phyloP scores from a whole-genome alignment of 345 rosid genomes.

The Lagerstroemia speciosa region DNA sequence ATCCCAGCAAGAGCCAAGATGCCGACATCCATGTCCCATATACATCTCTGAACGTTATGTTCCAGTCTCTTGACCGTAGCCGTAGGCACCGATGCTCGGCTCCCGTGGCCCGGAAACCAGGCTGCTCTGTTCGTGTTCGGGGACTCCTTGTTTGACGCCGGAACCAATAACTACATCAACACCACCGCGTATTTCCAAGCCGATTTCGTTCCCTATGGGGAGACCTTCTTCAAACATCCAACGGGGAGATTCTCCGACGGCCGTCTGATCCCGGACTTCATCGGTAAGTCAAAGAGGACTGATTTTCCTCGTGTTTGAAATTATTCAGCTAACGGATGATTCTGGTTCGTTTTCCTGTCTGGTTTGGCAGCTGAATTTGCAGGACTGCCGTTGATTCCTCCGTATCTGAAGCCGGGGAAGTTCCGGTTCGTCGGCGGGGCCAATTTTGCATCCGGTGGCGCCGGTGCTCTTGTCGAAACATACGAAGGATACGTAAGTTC shows the following conservation, averaged over 20 bases:
- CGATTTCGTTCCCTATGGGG: slow-evolving; percentile 23
- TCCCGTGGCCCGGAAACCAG: background rate
- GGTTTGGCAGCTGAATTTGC: slow-evolving; percentile 15
- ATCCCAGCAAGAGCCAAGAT: background rate
- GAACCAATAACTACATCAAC: slow-evolving; percentile 25
- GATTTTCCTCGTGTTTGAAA: background rate
- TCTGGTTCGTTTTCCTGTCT: background rate
- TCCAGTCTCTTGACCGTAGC: background rate
- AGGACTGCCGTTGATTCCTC: slow-evolving; percentile 8
- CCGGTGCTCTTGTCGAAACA: slow-evolving; percentile 16
- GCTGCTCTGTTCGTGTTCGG: slow-evolving; percentile 22
- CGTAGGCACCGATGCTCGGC: background rate
- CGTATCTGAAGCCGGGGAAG: slow-evolving; percentile 13
- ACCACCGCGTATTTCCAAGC: slow-evolving; percentile 11
- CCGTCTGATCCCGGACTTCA: slow-evolving; percentile 19
- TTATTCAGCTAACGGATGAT: background rate
- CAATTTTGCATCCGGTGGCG: slow-evolving; percentile 23
- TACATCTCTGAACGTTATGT: background rate
- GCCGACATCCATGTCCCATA: background rate
- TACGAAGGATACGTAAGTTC: slow-evolving; percentile 8
- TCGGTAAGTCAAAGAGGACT: slow-evolving; percentile 10
- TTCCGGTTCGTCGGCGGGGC: slow-evolving; percentile 7
- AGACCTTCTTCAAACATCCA: slow-evolving; percentile 17
- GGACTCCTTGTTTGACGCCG: slow-evolving; percentile 29
- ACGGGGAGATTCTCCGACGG: slow-evolving; percentile 27